Evolutionary conservation across 371 early-diverging fungal genomes (phyloP).

Genomic region (Parasitella parasitica): DNA sequence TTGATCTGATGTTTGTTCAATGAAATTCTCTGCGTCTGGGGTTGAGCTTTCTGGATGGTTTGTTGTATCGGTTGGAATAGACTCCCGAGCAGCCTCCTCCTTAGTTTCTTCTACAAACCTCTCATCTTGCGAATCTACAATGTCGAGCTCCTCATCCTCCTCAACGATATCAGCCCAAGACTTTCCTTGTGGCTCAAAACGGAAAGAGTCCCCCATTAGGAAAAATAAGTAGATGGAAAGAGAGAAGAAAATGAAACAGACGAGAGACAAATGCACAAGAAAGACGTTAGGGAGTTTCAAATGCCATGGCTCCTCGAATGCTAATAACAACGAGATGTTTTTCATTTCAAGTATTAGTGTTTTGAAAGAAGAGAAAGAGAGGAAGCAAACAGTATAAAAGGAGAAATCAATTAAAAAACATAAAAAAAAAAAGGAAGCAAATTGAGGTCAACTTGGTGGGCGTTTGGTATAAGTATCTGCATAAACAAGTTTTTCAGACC

Average conservation of each 20-base stretch:
- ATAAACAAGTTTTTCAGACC: background rate
- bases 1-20: too few relatives aligned
- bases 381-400: background rate
- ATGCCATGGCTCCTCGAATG: background rate
- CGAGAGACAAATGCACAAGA: background rate
- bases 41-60: too few relatives aligned
- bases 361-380: background rate
- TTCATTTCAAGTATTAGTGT: background rate
- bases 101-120: background rate
- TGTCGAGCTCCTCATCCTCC: slow-evolving; percentile 6
- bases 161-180: slow-evolving; percentile 19
- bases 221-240: background rate
- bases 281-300: background rate
- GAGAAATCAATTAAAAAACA: background rate
- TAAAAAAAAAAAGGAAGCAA: background rate
- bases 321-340: background rate
- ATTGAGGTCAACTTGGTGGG: background rate
- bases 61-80: background rate
- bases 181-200: background rate
- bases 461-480: background rate
- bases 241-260: background rate
- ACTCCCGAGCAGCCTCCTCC: background rate
- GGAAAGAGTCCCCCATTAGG: background rate
- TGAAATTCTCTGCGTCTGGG: too few relatives aligned
- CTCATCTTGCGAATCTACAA: background rate